Base-by-base conservation (phyloP, 225 moss, liverwort and hornwort genomes). In the Sphagnum contortum region DNA sequence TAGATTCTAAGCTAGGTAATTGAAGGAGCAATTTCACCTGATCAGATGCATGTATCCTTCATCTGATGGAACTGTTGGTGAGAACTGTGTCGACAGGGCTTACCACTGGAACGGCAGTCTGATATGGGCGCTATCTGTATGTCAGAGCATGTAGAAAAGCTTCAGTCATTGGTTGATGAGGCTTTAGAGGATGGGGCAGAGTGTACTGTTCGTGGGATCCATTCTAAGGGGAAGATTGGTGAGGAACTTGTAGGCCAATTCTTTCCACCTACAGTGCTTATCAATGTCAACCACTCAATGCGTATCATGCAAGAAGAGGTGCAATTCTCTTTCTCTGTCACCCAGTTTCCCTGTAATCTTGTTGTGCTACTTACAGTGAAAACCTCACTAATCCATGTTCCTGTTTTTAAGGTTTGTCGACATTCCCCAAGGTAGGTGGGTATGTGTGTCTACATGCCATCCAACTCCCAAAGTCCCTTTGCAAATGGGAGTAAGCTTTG, bases 61-160 rank as follows among this genome's bases (percentile, higher is more conserved):
- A 29, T 29, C 29, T 29, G 29, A 29, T 29, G 29, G 29, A 29
- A 29, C 29, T 29, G 0, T 29, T 29, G 29, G 0, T 29, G 29
- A 29, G 29, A 29, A 29, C 29, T 12, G 49, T 72, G 59, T 8
- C 67, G 68, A 56, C 77, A 81, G 81, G 83, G 83, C 8, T 68
- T 76, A 60, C 83, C 83, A 11, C 69, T 83, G 66, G 79, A 74
- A 47, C 71, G 68, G 9, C 63, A 69, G 46, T 76, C 69, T 57
- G 83, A 83, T 52, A 79, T 79, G 83, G 83, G 83, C 59, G 83
- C 83, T 49, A 79, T 83, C 3, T 83, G 83, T 51, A 66, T 83
- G 83, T 74, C 83, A 71, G 74, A 64, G 9, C 83, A 83, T 64
- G 49, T 58, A 29, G 83, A 83, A 64, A 79, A 61, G 50, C 76